Percentiles rank a stretch among this genome's conserved stretches.
These are phyloP conservation scores for Prunus yedoensis DNA, from an alignment of 331 rosid species.

Conservation along the genomic window DNA sequence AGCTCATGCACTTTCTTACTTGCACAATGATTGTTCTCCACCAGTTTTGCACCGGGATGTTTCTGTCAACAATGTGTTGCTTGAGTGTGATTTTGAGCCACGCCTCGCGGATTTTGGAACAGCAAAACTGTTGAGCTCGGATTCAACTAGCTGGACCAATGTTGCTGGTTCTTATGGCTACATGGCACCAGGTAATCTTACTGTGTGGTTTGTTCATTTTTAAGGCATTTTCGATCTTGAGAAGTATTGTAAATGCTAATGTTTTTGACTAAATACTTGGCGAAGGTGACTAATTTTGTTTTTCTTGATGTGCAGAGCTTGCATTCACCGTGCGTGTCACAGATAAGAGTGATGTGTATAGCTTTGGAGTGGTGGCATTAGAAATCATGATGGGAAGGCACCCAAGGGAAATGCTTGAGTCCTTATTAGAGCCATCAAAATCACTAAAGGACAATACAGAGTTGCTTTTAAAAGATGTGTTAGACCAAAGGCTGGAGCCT, in stretches of 20 bases:
- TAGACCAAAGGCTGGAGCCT: conserved; percentile 59
- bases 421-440: conserved; percentile 26
- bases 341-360: conserved; percentile 59
- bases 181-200: conserved; percentile 79
- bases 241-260: too few species aligned
- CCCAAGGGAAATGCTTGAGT: conserved; percentile 51
- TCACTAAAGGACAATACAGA: conserved; percentile 27
- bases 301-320: conserved; percentile 45
- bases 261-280: too few species aligned
- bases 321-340: conserved; percentile 63
- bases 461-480: conserved; percentile 47
- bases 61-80: conserved; percentile 50
- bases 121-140: conserved; percentile 57
- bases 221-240: too few species aligned
- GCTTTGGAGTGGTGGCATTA: conserved; percentile 67
- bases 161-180: conserved; percentile 79
- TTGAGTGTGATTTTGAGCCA: conserved; percentile 56
- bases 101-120: conserved; percentile 75
- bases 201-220: neutral
- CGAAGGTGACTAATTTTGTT: neutral
- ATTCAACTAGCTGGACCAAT: conserved; percentile 61
- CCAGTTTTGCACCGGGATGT: conserved; percentile 76
- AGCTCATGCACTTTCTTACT: conserved; percentile 71
- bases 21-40: conserved; percentile 70
- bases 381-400: conserved; percentile 74